Percentiles rank a stretch among this genome's conserved stretches.
Evolutionary conservation across 768 basidiomycete genomes (phyloP).

Genomic region (Phylloporus scabripes): DNA sequence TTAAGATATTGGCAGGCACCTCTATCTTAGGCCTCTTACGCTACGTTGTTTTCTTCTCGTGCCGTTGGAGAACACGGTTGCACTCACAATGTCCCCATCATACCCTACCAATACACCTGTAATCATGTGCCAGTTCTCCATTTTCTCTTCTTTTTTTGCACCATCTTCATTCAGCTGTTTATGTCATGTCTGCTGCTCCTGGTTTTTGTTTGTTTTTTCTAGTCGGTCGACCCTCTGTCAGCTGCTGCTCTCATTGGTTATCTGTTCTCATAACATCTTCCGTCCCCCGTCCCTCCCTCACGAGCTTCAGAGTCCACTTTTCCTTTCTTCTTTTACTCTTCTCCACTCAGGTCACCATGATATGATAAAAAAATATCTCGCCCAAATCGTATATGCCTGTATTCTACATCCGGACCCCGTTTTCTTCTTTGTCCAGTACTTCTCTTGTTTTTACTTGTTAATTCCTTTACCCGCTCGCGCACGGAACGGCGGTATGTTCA

Average conservation of each 20-base stretch:
- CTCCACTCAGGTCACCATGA: conserved; percentile 1
- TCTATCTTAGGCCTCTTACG: conserved; percentile 7
- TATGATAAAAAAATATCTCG: conserved; percentile 26
- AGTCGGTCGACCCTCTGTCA: conserved; percentile 11
- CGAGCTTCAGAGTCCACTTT: background rate
- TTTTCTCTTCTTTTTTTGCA: background rate
- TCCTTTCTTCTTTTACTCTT: conserved; percentile 3
- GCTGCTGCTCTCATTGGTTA: conserved; percentile 15
- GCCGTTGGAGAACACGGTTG: conserved; percentile 1
- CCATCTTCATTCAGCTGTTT: conserved; percentile 15
- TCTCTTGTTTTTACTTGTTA: background rate
- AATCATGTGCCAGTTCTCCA: conserved; percentile 12
- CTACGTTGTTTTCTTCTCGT: background rate
- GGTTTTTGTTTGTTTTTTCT: conserved; percentile 2
- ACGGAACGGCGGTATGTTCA: conserved; percentile 23
- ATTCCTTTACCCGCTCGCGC: background rate
- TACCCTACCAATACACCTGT: conserved; percentile 28
- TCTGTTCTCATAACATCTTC: background rate
- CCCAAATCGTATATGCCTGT: conserved; percentile 23
- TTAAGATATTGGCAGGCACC: conserved; percentile 27
- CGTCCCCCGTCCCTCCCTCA: background rate
- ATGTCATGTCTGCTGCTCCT: conserved; percentile 22
- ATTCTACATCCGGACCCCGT: conserved; percentile 23
- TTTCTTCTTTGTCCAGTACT: background rate
- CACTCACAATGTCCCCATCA: conserved; percentile 10